Conservation (phyloP, 1,139 yeast species). For the Saccharomyces hybrid region DNA sequence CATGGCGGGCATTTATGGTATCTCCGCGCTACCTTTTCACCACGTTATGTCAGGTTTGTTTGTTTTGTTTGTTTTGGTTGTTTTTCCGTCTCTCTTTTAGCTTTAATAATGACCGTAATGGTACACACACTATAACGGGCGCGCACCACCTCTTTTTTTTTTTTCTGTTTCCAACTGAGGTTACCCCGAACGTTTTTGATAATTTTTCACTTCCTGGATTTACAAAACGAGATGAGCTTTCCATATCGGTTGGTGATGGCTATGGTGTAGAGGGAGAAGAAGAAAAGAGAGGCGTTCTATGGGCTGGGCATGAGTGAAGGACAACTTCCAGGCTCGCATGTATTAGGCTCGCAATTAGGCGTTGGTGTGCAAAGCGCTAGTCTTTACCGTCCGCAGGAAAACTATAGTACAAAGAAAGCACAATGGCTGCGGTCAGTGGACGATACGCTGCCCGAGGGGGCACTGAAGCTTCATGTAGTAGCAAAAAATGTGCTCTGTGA, state of each 20-base stretch:
- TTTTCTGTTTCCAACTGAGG: neutral
- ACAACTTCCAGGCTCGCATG: slow-evolving; percentile 15
- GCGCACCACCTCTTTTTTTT: neutral
- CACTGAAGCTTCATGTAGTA: slow-evolving; percentile 4
- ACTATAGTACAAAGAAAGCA: slow-evolving; percentile 32
- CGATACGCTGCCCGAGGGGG: slow-evolving; percentile 25
- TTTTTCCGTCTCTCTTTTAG: too few relatives aligned
- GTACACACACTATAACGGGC: neutral
- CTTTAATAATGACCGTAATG: too few relatives aligned
- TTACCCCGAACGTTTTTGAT: neutral
- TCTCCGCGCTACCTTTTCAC: neutral
- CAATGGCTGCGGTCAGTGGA: slow-evolving; percentile 34
- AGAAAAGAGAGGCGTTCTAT: neutral
- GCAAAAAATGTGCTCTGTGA: neutral
- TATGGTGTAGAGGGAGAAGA: neutral
- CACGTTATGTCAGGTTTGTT: too few relatives aligned
- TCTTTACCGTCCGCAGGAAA: slow-evolving; percentile 12
- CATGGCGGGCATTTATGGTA: neutral
- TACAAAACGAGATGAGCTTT: neutral
- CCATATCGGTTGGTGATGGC: neutral
- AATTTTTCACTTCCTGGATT: neutral
- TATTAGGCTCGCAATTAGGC: slow-evolving; percentile 27
- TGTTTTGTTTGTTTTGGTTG: too few relatives aligned
- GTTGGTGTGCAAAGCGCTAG: slow-evolving; percentile 22
- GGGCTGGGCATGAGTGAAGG: slow-evolving; percentile 12